Evolutionary conservation across 2,329 filamentous ascomycete genomes (phyloP).

Genomic region (Botrytis elliptica): DNA sequence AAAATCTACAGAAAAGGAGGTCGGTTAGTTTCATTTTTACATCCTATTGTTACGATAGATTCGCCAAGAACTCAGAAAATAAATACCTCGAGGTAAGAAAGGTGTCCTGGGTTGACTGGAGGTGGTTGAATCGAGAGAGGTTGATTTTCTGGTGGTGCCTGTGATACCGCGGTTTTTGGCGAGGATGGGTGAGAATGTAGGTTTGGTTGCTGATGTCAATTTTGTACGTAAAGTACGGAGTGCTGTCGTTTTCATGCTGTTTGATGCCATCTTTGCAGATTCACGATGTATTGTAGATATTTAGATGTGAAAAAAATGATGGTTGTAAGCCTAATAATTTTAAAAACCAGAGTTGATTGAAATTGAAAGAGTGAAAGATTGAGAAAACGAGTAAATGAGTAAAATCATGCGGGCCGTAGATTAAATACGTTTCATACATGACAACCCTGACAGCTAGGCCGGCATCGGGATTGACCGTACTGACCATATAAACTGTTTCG

Average conservation of each 20-base stretch:
- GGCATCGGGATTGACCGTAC: constrained; percentile 1
- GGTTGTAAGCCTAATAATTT: background rate
- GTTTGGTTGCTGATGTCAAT: constrained; percentile 3
- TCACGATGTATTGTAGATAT: background rate
- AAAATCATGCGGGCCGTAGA: background rate
- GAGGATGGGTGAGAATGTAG: constrained; percentile 9
- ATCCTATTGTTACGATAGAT: background rate
- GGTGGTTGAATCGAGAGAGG: constrained; percentile 6
- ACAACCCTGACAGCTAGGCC: background rate
- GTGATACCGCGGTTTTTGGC: constrained; percentile 14
- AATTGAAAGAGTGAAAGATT: background rate
- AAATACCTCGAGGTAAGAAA: constrained; percentile 20
- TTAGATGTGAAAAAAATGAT: background rate
- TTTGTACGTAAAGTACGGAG: constrained; percentile 17
- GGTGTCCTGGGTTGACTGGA: background rate
- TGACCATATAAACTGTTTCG: background rate
- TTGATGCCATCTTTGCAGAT: constrained; percentile 12
- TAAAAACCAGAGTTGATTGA: background rate
- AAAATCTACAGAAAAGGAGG: constrained; percentile 8
- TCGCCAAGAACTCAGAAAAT: background rate
- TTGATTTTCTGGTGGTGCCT: constrained; percentile 22
- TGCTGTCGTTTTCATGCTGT: constrained; percentile 14
- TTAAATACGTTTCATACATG: constrained; percentile 17
- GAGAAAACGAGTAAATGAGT: background rate
- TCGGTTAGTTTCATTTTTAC: constrained; percentile 5